phyloP scores from a whole-genome alignment of 768 basidiomycete genomes.

The Russula brevipes region DNA sequence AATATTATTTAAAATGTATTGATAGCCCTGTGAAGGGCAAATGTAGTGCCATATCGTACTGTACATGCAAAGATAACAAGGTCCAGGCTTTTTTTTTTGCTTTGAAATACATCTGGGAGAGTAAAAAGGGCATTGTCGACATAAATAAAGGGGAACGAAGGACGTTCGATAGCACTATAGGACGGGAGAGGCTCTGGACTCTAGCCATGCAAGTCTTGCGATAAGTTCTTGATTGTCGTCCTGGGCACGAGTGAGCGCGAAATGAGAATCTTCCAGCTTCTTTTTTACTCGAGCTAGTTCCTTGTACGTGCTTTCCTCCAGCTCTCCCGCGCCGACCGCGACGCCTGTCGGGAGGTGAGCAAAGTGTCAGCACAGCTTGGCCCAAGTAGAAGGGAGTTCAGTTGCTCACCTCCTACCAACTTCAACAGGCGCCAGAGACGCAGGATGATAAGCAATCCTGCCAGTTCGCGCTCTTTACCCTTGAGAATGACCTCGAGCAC shows the following conservation, averaged over 20 bases:
- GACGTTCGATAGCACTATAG: neutral
- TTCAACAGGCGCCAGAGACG: conserved; percentile 81
- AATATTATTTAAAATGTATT: neutral
- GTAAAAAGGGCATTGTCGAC: neutral
- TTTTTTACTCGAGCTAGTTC: conserved; percentile 45
- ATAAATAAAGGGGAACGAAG: neutral
- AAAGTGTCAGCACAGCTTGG: conserved; percentile 28
- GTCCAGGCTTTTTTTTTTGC: neutral
- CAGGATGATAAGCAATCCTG: conserved; percentile 61
- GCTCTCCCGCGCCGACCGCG: conserved; percentile 67
- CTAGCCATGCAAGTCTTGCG: conserved; percentile 6
- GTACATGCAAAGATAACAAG: neutral
- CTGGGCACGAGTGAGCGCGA: conserved; percentile 41
- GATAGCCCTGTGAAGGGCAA: neutral
- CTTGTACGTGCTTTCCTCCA: conserved; percentile 51
- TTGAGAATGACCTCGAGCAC: conserved; percentile 62
- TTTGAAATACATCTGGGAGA: neutral
- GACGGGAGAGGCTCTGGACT: neutral
- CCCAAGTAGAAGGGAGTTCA: neutral
- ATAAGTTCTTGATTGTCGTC: conserved; percentile 52
- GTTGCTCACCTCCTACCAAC: conserved; percentile 50
- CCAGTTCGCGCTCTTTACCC: conserved; percentile 67
- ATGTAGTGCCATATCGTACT: neutral
- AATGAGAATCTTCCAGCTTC: conserved; percentile 43
- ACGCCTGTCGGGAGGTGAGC: conserved; percentile 44